Percentiles rank a stretch among this genome's conserved stretches.
These are phyloP conservation scores for Phylloporus sp. DNA, from an alignment of 768 basidiomycete genomes.

Conservation along the genomic window DNA sequence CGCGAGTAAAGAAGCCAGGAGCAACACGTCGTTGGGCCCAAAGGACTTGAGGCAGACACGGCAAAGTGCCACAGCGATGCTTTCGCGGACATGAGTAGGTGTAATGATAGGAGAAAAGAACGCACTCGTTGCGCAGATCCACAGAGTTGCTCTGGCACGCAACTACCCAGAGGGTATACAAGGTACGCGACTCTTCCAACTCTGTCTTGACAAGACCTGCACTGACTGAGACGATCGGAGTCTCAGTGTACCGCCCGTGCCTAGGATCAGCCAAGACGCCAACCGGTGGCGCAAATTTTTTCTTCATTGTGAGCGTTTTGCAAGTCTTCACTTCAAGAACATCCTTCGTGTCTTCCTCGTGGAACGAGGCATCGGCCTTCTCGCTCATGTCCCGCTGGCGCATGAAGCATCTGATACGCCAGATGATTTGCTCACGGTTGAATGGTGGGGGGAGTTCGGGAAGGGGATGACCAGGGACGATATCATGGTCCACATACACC, in stretches of 20 bases:
- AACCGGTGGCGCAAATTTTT: constrained; percentile 7
- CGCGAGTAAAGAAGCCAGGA: constrained; percentile 9
- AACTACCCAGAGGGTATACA: constrained; percentile 13
- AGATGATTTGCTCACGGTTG: not conserved
- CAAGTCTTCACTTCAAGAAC: constrained; percentile 1
- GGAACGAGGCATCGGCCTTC: constrained; percentile 2
- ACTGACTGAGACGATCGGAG: not conserved
- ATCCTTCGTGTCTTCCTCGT: not conserved
- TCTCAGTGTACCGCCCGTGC: not conserved
- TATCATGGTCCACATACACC: constrained; percentile 2
- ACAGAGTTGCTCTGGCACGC: not conserved
- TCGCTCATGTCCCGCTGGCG: constrained; percentile 5
- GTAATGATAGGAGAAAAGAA: not conserved
- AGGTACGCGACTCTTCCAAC: not conserved
- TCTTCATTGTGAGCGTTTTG: constrained; percentile 4
- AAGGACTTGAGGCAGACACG: constrained; percentile 10
- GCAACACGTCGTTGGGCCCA: constrained; percentile 8
- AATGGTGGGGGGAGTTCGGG: not conserved
- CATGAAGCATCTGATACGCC: constrained; percentile 8
- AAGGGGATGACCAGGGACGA: not conserved
- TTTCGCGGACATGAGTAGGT: not conserved
- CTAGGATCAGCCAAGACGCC: not conserved
- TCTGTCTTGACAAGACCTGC: constrained; percentile 12
- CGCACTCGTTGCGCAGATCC: constrained; percentile 7
- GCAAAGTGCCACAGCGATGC: constrained; percentile 12